Evolutionary conservation across 23 red algal genomes (phyloP), one percentile per base, ranked within the genome.

Genomic region (Gracilaria gracilis): DNA sequence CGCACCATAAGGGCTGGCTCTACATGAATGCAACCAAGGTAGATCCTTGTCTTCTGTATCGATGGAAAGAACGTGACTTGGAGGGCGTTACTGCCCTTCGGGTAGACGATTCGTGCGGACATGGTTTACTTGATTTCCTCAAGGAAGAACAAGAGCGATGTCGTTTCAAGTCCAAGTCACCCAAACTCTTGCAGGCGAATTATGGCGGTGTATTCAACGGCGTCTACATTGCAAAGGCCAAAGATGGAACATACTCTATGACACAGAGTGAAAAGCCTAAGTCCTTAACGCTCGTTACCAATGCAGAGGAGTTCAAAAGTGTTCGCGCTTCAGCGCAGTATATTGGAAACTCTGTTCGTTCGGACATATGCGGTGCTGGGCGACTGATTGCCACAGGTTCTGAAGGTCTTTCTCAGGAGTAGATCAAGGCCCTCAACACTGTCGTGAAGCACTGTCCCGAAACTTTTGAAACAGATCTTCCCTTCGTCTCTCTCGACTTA

Each of bases 251-350:
- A 5, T 71, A 36, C 66, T 37, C 15, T 9, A 71, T 71, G 12
- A 36, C 35, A 4, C 66, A 71, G 27, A 25, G 5, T 1, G 17
- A 71, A 17, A 71, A 29, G 66, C 35, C 35, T 2, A 71, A 71
- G 19, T 71, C 31, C 25, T 25, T 71, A 9, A 24, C 11, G 61
- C 61, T 71, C 25, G 31, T 11, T 9, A 71, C 66, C 3, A 36
- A 71, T 35, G n/a, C 66, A 46, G 81, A 85, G 42, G 61, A 85
- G 57, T 65, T 85, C 29, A 71, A 67, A 29, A 85, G 81, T 33
- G 20, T 46, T 44, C 32, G 57, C 27, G 42, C 81, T 31, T 9
- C 38, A 31, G 46, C 64, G 1, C 59, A 85, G 62, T 85, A 85
- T 31, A 85, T 85, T 31, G 57, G 81, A 8, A 67, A 28, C 57